These are phyloP conservation scores for Alternaria rosae DNA, from an alignment of 2,329 filamentous ascomycete species.

Conservation along the genomic window DNA sequence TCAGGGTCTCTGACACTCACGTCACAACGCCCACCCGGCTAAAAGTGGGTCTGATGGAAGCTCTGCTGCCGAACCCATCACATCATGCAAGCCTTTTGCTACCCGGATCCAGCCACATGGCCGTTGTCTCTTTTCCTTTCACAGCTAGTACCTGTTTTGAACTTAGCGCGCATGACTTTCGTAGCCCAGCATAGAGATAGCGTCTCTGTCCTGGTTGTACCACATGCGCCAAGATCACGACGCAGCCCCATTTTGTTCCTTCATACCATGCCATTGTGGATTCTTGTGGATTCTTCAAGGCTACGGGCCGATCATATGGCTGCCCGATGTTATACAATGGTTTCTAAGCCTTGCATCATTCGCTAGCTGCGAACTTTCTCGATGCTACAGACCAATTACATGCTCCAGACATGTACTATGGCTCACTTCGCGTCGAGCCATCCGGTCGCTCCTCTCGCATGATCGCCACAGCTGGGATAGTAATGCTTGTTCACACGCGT, in stretches of 20 bases:
- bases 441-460: slow-evolving; percentile 16
- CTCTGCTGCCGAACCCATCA: slow-evolving; percentile 14
- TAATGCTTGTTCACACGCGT: slow-evolving; percentile 18
- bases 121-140: neutral
- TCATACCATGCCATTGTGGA: slow-evolving; percentile 8
- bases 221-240: slow-evolving; percentile 6
- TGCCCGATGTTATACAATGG: slow-evolving; percentile 11
- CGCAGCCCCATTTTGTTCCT: neutral
- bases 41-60: slow-evolving; percentile 13
- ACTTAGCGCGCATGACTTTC: slow-evolving; percentile 10
- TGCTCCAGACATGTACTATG: neutral
- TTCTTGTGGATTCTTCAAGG: slow-evolving; percentile 3
- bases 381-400: slow-evolving; percentile 1
- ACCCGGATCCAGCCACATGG: slow-evolving; percentile 7
- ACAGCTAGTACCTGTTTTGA: slow-evolving; percentile 9
- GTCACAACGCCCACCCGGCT: slow-evolving; percentile 18
- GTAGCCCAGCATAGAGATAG: slow-evolving; percentile 4
- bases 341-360: slow-evolving; percentile 17
- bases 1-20: slow-evolving; percentile 29
- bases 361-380: neutral
- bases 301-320: slow-evolving; percentile 6
- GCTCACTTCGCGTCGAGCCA: slow-evolving; percentile 13
- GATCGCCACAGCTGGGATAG: slow-evolving; percentile 14
- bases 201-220: slow-evolving; percentile 7
- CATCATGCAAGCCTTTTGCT: slow-evolving; percentile 17